These are phyloP conservation scores for Pythium phragmitis DNA, from an alignment of 352 stramenopile genomes.

Conservation along the genomic window DNA sequence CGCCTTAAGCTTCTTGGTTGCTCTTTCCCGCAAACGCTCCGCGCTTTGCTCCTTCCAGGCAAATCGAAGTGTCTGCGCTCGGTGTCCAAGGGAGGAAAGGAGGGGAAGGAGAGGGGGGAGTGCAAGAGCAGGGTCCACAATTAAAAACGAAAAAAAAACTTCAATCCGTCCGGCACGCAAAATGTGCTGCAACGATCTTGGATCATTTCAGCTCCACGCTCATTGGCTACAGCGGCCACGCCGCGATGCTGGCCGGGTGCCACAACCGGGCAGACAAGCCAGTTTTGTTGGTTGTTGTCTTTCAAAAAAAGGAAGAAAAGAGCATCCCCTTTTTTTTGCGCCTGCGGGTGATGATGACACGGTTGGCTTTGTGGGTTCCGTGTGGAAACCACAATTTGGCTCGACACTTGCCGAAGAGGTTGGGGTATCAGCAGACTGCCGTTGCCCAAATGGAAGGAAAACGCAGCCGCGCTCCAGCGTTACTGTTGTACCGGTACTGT, in stretches of 20 bases:
- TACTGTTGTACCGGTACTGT: neutral
- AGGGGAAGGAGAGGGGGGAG: neutral
- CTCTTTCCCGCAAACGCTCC: conserved; percentile 10
- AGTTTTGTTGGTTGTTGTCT: conserved; percentile 1
- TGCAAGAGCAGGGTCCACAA: neutral
- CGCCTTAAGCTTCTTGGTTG: conserved; percentile 6
- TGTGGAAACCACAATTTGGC: conserved; percentile 3
- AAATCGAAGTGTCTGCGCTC: conserved; percentile 20
- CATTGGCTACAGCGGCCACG: conserved; percentile 8
- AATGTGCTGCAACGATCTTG: conserved; percentile 1
- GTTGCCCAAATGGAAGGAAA: conserved; percentile 14
- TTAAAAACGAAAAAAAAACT: conserved; percentile 11
- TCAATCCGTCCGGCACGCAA: conserved; percentile 5
- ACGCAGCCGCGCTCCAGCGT: conserved; percentile 7
- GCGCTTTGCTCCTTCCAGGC: conserved; percentile 19
- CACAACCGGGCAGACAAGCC: conserved; percentile 11
- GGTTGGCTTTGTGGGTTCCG: neutral
- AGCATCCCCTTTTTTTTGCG: neutral
- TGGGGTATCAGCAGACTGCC: no score
- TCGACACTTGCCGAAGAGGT: conserved; percentile 10
- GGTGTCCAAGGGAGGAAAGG: conserved; percentile 3
- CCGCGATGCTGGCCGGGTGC: no score
- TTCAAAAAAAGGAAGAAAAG: neutral
- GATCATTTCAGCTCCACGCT: conserved; percentile 16
- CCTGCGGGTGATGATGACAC: neutral